Percentiles rank a stretch among this genome's conserved stretches.
Evolutionary conservation across 768 basidiomycete species (phyloP).

Genomic region (Collybia mongolica): DNA sequence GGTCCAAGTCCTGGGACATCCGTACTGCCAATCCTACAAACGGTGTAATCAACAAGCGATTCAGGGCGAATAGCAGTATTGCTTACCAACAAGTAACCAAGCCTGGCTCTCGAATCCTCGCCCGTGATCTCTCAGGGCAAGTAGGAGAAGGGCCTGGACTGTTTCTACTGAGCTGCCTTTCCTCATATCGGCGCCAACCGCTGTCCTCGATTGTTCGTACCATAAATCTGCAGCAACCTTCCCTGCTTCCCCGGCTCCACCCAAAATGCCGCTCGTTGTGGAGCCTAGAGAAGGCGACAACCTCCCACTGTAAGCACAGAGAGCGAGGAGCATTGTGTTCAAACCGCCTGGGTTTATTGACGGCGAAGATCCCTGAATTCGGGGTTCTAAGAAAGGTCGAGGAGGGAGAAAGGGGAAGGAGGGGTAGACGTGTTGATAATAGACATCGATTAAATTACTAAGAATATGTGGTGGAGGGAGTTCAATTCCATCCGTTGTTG

Average conservation of each 20-base stretch:
- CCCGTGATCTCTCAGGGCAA: conserved; percentile 24
- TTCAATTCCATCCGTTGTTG: conserved; percentile 13
- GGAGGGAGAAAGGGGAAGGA: conserved; percentile 22
- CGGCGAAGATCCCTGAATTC: conserved; percentile 8
- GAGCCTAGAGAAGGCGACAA: conserved; percentile 12
- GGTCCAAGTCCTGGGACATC: conserved; percentile 19
- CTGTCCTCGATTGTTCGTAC: conserved; percentile 20
- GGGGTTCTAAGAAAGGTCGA: conserved; percentile 8
- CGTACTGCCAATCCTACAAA: conserved; percentile 17
- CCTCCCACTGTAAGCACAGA: conserved; percentile 26
- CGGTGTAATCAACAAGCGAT: not conserved
- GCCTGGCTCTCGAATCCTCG: conserved; percentile 25
- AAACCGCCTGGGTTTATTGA: conserved; percentile 6
- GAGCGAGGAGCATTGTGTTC: conserved; percentile 21
- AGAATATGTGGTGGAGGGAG: conserved; percentile 24
- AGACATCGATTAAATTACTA: conserved; percentile 21
- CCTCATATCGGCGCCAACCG: conserved; percentile 4
- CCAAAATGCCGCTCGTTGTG: conserved; percentile 1
- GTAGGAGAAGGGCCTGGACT: conserved; percentile 23
- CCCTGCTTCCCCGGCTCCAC: conserved; percentile 12
- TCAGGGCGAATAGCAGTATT: not conserved
- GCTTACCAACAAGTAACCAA: conserved; percentile 23
- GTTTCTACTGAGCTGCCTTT: conserved; percentile 17
- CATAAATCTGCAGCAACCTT: conserved; percentile 26
- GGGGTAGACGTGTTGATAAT: conserved; percentile 21